These are phyloP conservation scores for Cytospora piceicola DNA, from an alignment of 2,329 filamentous ascomycete genomes.

Conservation along the genomic window DNA sequence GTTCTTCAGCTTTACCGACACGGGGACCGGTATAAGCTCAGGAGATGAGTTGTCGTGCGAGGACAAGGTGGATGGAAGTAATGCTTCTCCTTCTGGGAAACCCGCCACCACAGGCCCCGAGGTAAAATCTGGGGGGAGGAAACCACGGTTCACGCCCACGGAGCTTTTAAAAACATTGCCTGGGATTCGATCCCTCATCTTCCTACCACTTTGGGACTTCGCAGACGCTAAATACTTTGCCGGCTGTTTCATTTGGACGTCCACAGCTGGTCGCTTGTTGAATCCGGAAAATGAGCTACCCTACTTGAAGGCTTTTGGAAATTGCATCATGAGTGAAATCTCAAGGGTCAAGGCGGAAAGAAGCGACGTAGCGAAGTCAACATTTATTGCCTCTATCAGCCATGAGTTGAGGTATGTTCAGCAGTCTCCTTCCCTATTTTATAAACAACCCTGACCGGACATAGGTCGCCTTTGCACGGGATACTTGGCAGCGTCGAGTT, in stretches of 20 bases:
- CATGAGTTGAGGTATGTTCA: slow-evolving; percentile 49
- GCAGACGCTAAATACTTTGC: slow-evolving; percentile 29
- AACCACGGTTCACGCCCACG: slow-evolving; percentile 35
- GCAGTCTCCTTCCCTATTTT: background rate
- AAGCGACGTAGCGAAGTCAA: slow-evolving; percentile 51
- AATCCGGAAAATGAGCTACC: slow-evolving; percentile 46
- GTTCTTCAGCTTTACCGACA: slow-evolving; percentile 27
- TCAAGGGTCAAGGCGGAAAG: slow-evolving; percentile 45
- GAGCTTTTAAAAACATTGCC: slow-evolving; percentile 45
- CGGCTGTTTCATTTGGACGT: slow-evolving; percentile 26
- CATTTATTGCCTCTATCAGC: slow-evolving; percentile 60
- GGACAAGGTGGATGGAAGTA: slow-evolving; percentile 27
- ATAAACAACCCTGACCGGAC: background rate
- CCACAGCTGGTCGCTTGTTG: background rate
- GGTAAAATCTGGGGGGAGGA: background rate
- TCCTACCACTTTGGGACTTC: slow-evolving; percentile 54
- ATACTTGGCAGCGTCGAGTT: slow-evolving; percentile 57
- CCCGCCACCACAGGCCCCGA: background rate
- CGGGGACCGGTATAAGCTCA: slow-evolving; percentile 14
- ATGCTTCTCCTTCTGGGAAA: background rate
- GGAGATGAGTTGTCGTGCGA: slow-evolving; percentile 20
- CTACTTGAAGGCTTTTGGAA: slow-evolving; percentile 52
- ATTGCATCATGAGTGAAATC: slow-evolving; percentile 60
- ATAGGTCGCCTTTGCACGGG: slow-evolving; percentile 58
- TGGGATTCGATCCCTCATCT: slow-evolving; percentile 48